Evolutionary conservation across 352 stramenopile species (phyloP), one percentile per base, ranked within the genome.

Genomic region (Globisporangium orthogonon): DNA sequence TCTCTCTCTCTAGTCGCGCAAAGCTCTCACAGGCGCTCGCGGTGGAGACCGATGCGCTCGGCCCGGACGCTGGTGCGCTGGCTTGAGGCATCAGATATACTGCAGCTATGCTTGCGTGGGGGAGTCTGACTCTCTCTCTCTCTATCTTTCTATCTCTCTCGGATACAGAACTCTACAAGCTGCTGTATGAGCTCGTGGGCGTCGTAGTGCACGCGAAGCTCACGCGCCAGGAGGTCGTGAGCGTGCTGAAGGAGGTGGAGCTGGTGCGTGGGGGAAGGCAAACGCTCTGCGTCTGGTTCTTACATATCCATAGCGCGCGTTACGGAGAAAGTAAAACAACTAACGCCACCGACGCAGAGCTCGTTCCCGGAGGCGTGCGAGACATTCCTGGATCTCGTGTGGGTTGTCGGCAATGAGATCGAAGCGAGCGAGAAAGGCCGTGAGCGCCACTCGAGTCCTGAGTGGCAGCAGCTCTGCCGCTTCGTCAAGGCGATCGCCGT

Each of bases 161-260:
- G 50, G 35, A 14, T 4, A 13, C 37, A 83, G 76, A 76, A 48
- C 67, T 91, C 7, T 76, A 84, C 45, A 73, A 76, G 3, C 59
- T 91, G 53, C 70, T 91, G 46, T 90, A 93, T 52, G 83, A 93
- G 61, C 78, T 93, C 48, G 60, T 93, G 39, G 88, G 78, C 76
- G 65, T 84, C 58, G 83, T 85, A 2, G 60, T 89, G n/a, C 68
- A 87, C 37, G 67, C 70, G 35, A 90, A 90, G 54, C 66, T 90
- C 30, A 70, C 74, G 15, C 78, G 80, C 10, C 83, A 88, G n/a
- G 79, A 92, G 43, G 69, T 88, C 51, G 57, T 92, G 31, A 73
- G 64, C 29, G 56, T 93, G 41, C 63, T 93, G 15, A 91, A 91
- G 54, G 78, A 93, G 23, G 66, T 67, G 3, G 63, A 86, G 39